Base-by-base conservation (phyloP, 352 stramenopile genomes). In the Blastocystis sp. region DNA sequence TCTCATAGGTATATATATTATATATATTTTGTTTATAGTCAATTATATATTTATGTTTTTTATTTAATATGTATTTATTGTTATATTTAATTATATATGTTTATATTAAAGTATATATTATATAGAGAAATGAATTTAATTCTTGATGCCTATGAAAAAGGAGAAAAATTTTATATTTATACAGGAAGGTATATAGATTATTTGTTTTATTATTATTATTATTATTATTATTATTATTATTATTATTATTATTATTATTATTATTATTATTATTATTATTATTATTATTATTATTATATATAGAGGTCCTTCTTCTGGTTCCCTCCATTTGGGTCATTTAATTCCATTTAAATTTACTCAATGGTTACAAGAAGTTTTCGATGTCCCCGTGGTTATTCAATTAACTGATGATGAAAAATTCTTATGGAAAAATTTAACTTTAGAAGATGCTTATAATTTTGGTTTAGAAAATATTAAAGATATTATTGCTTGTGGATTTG, bases 321-420 rank as follows among this genome's bases (percentile, higher is more conserved):
- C 84, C 43, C 86, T 99, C 71, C 92, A 99, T 76, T 82, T 99
- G 65, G 92, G 92, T 7, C 92, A 99, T 74, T 78, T 98, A 59
- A 88, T 99, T 55, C 91, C 91, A 9, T 98, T 99, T 71, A 83
- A 94, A 46, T 97, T 99, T 69, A 98, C 89, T n/a, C 77, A 91
- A 44, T 95, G 85, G 85, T 68, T 95, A 24, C 88, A 96, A 70
- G 84, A 92, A 62, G 90, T 92, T 39, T 98, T 99, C 65, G 77
- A 95, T 49, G 88, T 93, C 68, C 92, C 92, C 9, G 77, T 99
- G 45, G 91, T 99, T 58, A 95, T 99, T 70, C 92, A 99, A 76
- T 85, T 99, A 47, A 99, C 92, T 2, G 93, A 99, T 70, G 92
- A 99, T 71, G 91, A 99, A 70, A 99, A 99, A 74, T 99, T 97